Percentiles rank a stretch among this genome's conserved stretches.
Evolutionary conservation across 2,329 filamentous ascomycete species (phyloP).

Genomic region (Aspergillus sp.): DNA sequence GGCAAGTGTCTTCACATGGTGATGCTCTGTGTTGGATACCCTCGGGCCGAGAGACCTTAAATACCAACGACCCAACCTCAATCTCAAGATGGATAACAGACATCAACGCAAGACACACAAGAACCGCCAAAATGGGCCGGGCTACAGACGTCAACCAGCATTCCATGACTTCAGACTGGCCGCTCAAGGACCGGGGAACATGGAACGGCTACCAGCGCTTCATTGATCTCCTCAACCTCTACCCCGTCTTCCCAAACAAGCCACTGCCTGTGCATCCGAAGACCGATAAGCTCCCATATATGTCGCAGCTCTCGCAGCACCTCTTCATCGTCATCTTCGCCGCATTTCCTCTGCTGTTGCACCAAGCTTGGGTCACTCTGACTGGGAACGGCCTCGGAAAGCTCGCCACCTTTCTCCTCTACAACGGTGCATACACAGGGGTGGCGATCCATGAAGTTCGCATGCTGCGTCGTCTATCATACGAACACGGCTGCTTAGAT

Average conservation of each 20-base stretch:
- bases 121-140: neutral
- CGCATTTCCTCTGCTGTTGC: neutral
- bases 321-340: neutral
- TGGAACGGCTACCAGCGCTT: neutral
- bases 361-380: neutral
- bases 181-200: neutral
- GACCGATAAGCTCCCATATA: neutral
- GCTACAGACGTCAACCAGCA: neutral
- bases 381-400: neutral
- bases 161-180: neutral
- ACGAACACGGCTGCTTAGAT: conserved; percentile 1
- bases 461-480: neutral
- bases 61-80: neutral
- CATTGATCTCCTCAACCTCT: neutral
- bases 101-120: neutral
- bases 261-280: neutral
- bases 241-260: neutral
- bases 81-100: neutral
- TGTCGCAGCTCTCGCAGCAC: neutral
- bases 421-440: neutral
- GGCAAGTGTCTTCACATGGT: too few relatives aligned
- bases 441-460: neutral
- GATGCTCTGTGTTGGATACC: neutral
- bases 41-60: neutral
- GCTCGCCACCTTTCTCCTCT: neutral